Conservation (phyloP, 345 rosid species). For the Nasturtium officinale region DNA sequence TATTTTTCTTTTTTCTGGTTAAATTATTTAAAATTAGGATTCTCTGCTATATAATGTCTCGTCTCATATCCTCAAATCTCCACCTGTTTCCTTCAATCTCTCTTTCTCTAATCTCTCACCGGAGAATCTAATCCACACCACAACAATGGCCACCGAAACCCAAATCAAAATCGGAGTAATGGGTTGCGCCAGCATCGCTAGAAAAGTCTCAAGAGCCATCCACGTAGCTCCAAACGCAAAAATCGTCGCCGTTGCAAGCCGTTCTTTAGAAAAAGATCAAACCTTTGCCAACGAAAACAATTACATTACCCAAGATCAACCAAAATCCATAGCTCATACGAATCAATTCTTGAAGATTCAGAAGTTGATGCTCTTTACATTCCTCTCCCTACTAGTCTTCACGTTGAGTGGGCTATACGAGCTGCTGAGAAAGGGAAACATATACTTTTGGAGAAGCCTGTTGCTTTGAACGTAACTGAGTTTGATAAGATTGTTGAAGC, state of each 20-base stretch:
- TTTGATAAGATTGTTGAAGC: conserved; percentile 68
- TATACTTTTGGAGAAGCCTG: conserved; percentile 81
- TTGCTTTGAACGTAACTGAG: conserved; percentile 62
- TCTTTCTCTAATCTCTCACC: neutral
- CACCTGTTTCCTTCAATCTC: neutral
- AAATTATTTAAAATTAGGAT: too few species aligned
- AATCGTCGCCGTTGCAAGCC: conserved; percentile 73
- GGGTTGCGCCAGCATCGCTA: conserved; percentile 86
- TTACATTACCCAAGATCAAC: conserved; percentile 60
- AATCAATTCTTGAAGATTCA: conserved; percentile 70
- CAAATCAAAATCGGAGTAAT: conserved; percentile 66
- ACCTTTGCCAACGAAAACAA: conserved; percentile 65
- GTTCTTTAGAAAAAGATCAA: conserved; percentile 64
- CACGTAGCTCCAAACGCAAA: conserved; percentile 69
- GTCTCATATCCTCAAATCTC: neutral
- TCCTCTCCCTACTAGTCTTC: conserved; percentile 83
- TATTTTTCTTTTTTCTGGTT: too few species aligned
- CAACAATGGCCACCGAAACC: conserved; percentile 38
- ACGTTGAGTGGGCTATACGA: conserved; percentile 68
- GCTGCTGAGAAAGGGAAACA: conserved; percentile 85
- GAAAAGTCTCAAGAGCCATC: conserved; percentile 76
- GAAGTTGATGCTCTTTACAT: conserved; percentile 77
- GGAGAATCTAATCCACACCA: neutral
- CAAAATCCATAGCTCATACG: conserved; percentile 79
- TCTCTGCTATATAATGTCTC: neutral